A percentile compares a stretch with the other conserved stretches of the same genome.
Conservation (phyloP, 257 asterid species). For the Cruciata laevipes region DNA sequence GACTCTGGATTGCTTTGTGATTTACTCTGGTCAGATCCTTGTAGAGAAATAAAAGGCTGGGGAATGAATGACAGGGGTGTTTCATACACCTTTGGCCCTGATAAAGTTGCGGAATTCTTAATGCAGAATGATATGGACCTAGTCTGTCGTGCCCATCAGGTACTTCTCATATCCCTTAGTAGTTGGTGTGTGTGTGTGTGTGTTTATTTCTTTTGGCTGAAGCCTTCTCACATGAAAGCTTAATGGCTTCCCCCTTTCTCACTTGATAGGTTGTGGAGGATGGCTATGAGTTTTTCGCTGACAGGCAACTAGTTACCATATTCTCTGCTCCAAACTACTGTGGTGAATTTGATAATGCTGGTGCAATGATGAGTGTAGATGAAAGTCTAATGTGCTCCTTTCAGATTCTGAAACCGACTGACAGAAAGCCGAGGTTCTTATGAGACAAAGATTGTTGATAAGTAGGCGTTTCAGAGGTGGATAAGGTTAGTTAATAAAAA, state of each 20-base stretch:
- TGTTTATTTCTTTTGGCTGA: background rate
- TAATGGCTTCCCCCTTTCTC: background rate
- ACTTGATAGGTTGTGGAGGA: slow-evolving; percentile 69
- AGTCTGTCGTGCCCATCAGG: slow-evolving; percentile 81
- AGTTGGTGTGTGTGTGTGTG: no score
- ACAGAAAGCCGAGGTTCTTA: slow-evolving; percentile 32
- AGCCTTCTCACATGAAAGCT: slow-evolving; percentile 11
- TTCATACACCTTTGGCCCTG: slow-evolving; percentile 67
- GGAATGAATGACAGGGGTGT: slow-evolving; percentile 83
- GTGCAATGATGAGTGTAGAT: slow-evolving; percentile 85
- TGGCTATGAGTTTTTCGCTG: slow-evolving; percentile 80
- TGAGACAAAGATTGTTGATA: slow-evolving; percentile 13
- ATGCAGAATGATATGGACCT: slow-evolving; percentile 82
- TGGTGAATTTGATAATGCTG: slow-evolving; percentile 83
- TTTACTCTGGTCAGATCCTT: slow-evolving; percentile 73
- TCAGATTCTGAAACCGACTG: slow-evolving; percentile 70
- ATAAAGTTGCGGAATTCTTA: slow-evolving; percentile 72
- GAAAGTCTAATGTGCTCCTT: slow-evolving; percentile 86
- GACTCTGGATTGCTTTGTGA: slow-evolving; percentile 72
- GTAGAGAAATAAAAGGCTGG: slow-evolving; percentile 68
- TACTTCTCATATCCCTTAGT: slow-evolving; percentile 16
- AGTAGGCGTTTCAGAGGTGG: slow-evolving; percentile 11
- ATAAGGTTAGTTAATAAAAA: slow-evolving; percentile 19
- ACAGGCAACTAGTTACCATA: slow-evolving; percentile 74
- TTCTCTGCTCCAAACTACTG: slow-evolving; percentile 84